These are phyloP conservation scores for Candida sakaeoensis DNA, from an alignment of 805 yeast genomes.

Conservation along the genomic window DNA sequence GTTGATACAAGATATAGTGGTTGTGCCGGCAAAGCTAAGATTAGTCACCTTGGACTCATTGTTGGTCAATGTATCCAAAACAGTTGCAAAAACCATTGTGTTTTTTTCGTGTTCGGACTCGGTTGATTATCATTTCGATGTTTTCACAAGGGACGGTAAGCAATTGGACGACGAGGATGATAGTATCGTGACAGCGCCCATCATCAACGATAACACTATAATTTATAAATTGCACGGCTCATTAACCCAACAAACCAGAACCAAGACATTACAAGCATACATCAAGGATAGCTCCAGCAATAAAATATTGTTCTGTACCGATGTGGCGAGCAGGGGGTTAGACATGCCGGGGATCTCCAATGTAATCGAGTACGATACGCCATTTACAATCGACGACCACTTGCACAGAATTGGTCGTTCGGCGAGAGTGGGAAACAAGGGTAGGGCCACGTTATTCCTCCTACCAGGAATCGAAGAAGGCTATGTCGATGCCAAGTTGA, in stretches of 20 bases:
- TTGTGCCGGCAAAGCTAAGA: slow-evolving; percentile 90
- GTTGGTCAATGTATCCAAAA: slow-evolving; percentile 43
- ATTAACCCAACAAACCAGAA: slow-evolving; percentile 76
- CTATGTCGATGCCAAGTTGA: slow-evolving; percentile 55
- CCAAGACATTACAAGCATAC: slow-evolving; percentile 69
- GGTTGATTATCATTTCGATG: slow-evolving; percentile 88
- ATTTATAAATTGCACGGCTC: slow-evolving; percentile 85
- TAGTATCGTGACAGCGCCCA: slow-evolving; percentile 53
- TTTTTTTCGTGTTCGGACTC: slow-evolving; percentile 94
- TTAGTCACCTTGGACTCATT: slow-evolving; percentile 74
- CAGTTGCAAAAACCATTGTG: slow-evolving; percentile 59
- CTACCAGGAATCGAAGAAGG: slow-evolving; percentile 89
- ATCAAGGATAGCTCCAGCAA: slow-evolving; percentile 45
- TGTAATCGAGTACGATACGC: slow-evolving; percentile 93
- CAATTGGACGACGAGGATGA: slow-evolving; percentile 21
- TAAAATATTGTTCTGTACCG: slow-evolving; percentile 84
- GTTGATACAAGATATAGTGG: slow-evolving; percentile 70
- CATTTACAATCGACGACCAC: slow-evolving; percentile 91
- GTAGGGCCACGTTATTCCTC: slow-evolving; percentile 73
- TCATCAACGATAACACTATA: slow-evolving; percentile 40
- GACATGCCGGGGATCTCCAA: slow-evolving; percentile 84
- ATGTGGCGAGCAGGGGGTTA: slow-evolving; percentile 95
- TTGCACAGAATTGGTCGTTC: slow-evolving; percentile 96
- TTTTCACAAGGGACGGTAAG: slow-evolving; percentile 58
- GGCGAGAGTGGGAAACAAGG: slow-evolving; percentile 92